Evolutionary conservation across 805 yeast genomes (phyloP).

Genomic region (Saturnispora dispora): DNA sequence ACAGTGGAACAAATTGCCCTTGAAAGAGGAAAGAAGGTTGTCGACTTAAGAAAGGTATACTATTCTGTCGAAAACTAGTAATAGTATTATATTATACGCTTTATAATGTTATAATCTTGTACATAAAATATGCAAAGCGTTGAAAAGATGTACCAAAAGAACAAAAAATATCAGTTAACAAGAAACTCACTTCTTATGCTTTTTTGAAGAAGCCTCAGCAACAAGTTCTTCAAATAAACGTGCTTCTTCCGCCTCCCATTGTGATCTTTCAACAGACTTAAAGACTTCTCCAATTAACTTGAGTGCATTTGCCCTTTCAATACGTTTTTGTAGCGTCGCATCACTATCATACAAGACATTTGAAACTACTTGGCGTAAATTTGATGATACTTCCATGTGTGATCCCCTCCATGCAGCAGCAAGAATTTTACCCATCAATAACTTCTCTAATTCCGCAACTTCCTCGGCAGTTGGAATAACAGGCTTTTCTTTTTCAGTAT

Average conservation of each 20-base stretch:
- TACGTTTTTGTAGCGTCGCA: slow-evolving; percentile 51
- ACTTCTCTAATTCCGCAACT: slow-evolving; percentile 66
- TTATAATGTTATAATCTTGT: background rate
- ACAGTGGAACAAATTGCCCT: slow-evolving; percentile 82
- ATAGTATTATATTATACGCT: background rate
- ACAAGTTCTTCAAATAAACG: slow-evolving; percentile 85
- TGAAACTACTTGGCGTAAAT: slow-evolving; percentile 77
- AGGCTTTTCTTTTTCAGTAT: slow-evolving; percentile 24
- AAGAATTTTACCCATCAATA: slow-evolving; percentile 78
- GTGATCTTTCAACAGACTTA: slow-evolving; percentile 56
- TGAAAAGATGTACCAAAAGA: background rate
- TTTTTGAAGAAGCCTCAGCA: slow-evolving; percentile 68
- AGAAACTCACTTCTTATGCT: slow-evolving; percentile 38
- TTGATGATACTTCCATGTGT: slow-evolving; percentile 71
- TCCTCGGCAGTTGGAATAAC: slow-evolving; percentile 44
- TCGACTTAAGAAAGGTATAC: slow-evolving; percentile 85
- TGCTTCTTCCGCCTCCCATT: slow-evolving; percentile 90
- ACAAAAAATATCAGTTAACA: too few relatives aligned
- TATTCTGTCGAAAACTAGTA: slow-evolving; percentile 32
- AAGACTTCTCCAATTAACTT: slow-evolving; percentile 64
- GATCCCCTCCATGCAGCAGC: slow-evolving; percentile 96
- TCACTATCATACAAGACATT: slow-evolving; percentile 60
- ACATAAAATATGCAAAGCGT: background rate
- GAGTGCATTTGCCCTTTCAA: slow-evolving; percentile 73
- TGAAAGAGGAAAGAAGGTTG: slow-evolving; percentile 89